A percentile compares a stretch with the other conserved stretches of the same genome.
Evolutionary conservation across 164 flowering plant genomes (phyloP).

Genomic region (Protea cynaroides): DNA sequence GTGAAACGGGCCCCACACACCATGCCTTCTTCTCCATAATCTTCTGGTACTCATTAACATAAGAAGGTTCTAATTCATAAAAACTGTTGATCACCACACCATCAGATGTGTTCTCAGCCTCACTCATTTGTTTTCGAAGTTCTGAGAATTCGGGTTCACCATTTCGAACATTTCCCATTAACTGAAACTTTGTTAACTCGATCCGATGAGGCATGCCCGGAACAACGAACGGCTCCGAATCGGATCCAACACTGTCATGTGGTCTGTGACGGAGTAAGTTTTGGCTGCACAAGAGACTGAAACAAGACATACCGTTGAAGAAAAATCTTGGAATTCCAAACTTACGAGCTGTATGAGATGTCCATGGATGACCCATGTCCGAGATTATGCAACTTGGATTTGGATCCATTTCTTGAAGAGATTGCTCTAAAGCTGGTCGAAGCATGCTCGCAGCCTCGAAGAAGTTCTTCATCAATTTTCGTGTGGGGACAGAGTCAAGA

Average conservation of each 20-base stretch:
- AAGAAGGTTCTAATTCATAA: conserved; percentile 21
- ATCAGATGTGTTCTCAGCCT: conserved; percentile 25
- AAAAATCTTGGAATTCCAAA: conserved; percentile 40
- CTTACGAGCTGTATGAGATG: conserved; percentile 20
- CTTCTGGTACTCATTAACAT: conserved; percentile 12
- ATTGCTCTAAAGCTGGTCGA: conserved; percentile 30
- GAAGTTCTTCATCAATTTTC: conserved; percentile 21
- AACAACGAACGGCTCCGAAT: conserved; percentile 28
- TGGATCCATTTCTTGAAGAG: conserved; percentile 21
- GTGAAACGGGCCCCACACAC: conserved; percentile 40
- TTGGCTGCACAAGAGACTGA: conserved; percentile 19
- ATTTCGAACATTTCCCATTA: conserved; percentile 13
- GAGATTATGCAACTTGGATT: conserved; percentile 43
- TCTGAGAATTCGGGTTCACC: conserved; percentile 12
- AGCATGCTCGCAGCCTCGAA: conserved; percentile 23
- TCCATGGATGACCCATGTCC: conserved; percentile 37
- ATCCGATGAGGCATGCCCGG: conserved; percentile 46
- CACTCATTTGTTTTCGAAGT: conserved; percentile 14
- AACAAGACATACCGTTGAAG: conserved; percentile 36
- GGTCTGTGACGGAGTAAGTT: conserved; percentile 9
- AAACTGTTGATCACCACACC: conserved; percentile 37
- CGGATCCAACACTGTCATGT: conserved; percentile 16
- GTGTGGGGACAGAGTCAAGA: conserved; percentile 32
- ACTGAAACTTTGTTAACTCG: conserved; percentile 28
- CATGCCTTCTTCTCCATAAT: conserved; percentile 21